phyloP scores from a whole-genome alignment of 768 basidiomycete species.

The Epithele typhae region DNA sequence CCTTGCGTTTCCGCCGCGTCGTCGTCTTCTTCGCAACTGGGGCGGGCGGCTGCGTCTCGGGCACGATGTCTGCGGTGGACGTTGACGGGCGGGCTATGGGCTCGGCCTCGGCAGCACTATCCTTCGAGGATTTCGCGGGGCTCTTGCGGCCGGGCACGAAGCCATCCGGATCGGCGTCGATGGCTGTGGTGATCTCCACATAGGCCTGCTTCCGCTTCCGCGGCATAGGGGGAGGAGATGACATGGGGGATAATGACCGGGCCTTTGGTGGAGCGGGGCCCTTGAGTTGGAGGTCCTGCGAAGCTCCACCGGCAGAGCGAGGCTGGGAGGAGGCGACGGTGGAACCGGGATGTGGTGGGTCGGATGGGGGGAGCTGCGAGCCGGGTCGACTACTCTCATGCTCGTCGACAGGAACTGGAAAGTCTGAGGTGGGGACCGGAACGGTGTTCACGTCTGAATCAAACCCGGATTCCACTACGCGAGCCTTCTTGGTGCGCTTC shows the following conservation, averaged over 20 bases:
- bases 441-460: slow-evolving; percentile 20
- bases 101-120: not conserved
- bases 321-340: slow-evolving; percentile 5
- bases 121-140: not conserved
- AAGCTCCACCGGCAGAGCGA: not conserved
- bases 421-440: slow-evolving; percentile 19
- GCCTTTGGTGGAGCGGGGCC: not conserved
- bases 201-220: slow-evolving; percentile 16
- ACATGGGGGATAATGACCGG: slow-evolving; percentile 4
- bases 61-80: slow-evolving; percentile 5
- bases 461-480: slow-evolving; percentile 6
- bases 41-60: slow-evolving; percentile 8
- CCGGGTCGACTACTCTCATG: slow-evolving; percentile 6
- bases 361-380: slow-evolving; percentile 24
- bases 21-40: not conserved
- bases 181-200: not conserved
- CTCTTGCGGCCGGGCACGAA: not conserved
- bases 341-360: slow-evolving; percentile 19
- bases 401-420: not conserved
- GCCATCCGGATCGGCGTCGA: not conserved
- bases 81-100: not conserved
- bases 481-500: too few relatives aligned
- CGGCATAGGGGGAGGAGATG: slow-evolving; percentile 12
- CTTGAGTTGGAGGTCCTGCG: slow-evolving; percentile 3
- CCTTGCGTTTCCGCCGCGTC: slow-evolving; percentile 11